Base-by-base conservation (phyloP, 495 filamentous ascomycete species). In the Xylaria venustula region DNA sequence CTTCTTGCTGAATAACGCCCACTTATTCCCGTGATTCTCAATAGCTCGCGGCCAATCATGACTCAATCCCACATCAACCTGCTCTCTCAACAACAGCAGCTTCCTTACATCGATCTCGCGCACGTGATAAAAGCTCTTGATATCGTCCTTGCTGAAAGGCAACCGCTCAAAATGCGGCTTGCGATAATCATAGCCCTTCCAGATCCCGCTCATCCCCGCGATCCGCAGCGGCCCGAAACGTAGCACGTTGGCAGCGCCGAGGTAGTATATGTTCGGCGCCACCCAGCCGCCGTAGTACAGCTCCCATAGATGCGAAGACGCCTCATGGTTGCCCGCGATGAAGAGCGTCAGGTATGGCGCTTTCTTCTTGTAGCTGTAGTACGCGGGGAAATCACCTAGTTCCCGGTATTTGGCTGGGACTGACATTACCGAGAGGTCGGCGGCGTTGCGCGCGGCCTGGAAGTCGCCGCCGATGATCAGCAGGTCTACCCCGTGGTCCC, bases 261-360 rank as follows among this genome's bases (percentile, higher is more conserved):
- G 73, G 77, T 96, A 98, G 78, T 95, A 98, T 52, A 98, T 98
- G 54, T 93, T 96, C 17, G 90, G 92, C 1, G 93, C 93, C 1
- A 91, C 94, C 94, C 94, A 98, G 37, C 94, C 94, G 41, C 94
- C 94, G 71, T 98, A 96, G 77, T 90, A 95, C 2, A 98, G 83
- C 69, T 98, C 94, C 76, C 83, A 92, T 0, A 96, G 71, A 69
- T 97, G 82, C 32, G 88, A 91, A 61, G 89, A 87, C 0, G 94
- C 92, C 73, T 98, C 94, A 63, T 98, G 94, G 69, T 98, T 98
- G 7, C 94, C 94, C 37, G 87, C 93, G 50, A 96, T 84, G 72
- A 98, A 98, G 55, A 98, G 76, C 17, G 95, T 98, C 25, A 94
- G 77, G 64, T 90, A 95, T 0, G 95, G 94, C 0, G 95, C 94